Conservation (phyloP, 176 grass and related monocot genomes). For the Canna indica region DNA sequence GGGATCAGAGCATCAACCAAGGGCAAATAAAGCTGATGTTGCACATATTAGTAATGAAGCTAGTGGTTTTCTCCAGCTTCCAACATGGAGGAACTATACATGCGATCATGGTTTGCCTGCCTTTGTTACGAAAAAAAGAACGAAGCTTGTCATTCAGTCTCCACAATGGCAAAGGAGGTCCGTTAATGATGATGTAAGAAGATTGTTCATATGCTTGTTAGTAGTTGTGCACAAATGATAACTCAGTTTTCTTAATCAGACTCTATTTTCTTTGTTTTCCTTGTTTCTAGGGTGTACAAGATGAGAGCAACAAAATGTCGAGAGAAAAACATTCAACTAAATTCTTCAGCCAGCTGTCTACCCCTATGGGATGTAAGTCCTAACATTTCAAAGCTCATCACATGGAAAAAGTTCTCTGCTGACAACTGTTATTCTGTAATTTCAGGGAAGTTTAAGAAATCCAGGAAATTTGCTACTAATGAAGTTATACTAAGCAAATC, state of each 20-base stretch:
- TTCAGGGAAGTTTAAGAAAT: not conserved
- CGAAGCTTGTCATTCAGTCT: constrained; percentile 14
- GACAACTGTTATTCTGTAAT: not conserved
- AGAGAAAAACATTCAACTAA: not conserved
- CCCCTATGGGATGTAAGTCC: not conserved
- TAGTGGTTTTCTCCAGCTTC: constrained; percentile 4
- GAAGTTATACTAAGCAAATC: constrained; percentile 9
- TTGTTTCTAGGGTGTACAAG: not conserved
- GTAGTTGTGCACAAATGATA: constrained; percentile 4
- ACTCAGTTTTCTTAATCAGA: not conserved
- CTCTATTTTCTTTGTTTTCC: not conserved
- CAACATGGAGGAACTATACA: constrained; percentile 4
- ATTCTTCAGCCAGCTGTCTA: not conserved
- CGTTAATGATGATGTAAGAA: constrained; percentile 17
- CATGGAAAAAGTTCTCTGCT: not conserved
- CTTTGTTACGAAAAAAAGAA: constrained; percentile 22
- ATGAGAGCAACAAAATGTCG: not conserved
- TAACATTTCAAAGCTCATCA: not conserved
- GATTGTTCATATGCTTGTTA: not conserved
- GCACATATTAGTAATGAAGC: constrained; percentile 20
- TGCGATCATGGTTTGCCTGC: constrained; percentile 4
- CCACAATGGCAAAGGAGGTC: constrained; percentile 2
- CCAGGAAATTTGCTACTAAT: not conserved
- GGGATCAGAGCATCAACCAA: constrained; percentile 18
- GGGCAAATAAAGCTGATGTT: constrained; percentile 4